Base-by-base conservation (phyloP, 306 rosid genomes). In the Glycine tomentella region DNA sequence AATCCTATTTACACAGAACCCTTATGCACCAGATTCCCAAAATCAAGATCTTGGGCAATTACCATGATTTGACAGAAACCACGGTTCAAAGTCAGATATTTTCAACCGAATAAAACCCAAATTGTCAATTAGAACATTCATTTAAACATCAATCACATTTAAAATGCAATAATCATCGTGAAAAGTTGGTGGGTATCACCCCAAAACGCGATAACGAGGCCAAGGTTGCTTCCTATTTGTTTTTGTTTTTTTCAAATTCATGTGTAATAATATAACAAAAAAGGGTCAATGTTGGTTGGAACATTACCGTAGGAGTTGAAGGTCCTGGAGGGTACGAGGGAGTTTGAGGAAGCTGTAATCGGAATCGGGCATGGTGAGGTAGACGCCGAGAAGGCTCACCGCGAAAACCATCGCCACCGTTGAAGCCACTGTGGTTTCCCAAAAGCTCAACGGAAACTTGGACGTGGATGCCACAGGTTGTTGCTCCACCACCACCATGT, bases 301-400 rank as follows among this genome's bases (percentile, higher is more conserved):
- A n/a, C 9, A 77, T 40, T 69, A 82, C 99, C 98, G 69, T 52
- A 93, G 89, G 55, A 93, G 88, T 80, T 86, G 92, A 84, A 95
- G 98, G 77, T 95, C 99, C 55, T 93, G 80, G 52, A 95, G 97
- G 83, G 67, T 90, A 20, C 90, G 97, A 16, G 98, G 99, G 61
- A 93, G 92, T 93, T 95, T 95, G 53, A 95, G 99, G 61, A 95
- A 95, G 90, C 99, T 90, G 81, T 95, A 95, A 87, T 95, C 99
- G 31, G 99, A 93, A 56, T 88, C 88, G 4, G 99, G 99, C 91
- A 95, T 89, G 84, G 98, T 91, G 4, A 91, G 86, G 74, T 95
- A 95, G 57, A 95, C 93, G 69, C 90, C 82, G 45, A 90, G 64
- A 58, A 95, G 77, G n/a, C 94, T 91, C 0, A 85, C 3, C 13